A percentile compares a stretch with the other conserved stretches of the same genome.
Conservation (phyloP, 805 yeast genomes). For the Saccharomycopsis sp. region DNA sequence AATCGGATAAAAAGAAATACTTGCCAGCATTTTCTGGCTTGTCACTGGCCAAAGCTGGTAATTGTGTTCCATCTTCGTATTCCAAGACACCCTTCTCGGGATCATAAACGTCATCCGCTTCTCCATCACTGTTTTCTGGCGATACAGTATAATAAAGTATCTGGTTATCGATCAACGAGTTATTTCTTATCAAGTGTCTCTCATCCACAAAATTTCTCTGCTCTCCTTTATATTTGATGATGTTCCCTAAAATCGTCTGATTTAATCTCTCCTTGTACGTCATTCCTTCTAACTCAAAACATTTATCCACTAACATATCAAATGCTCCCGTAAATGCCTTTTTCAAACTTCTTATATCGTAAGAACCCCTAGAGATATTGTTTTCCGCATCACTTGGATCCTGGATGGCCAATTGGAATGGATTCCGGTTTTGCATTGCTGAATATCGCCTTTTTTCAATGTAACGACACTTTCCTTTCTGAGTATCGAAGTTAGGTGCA, state of each 20-base stretch:
- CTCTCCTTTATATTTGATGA: constrained; percentile 67
- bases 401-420: constrained; percentile 68
- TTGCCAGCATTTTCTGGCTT: constrained; percentile 5
- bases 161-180: constrained; percentile 40
- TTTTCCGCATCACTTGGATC: constrained; percentile 85
- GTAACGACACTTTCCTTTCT: constrained; percentile 51
- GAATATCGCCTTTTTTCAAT: constrained; percentile 50
- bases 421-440: constrained; percentile 44
- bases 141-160: constrained; percentile 31
- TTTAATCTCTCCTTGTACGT: constrained; percentile 63
- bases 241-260: constrained; percentile 70
- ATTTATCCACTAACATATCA: constrained; percentile 65
- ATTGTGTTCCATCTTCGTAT: constrained; percentile 20
- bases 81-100: constrained; percentile 22
- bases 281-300: constrained; percentile 64
- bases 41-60: constrained; percentile 21
- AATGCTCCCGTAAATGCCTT: constrained; percentile 87
- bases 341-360: constrained; percentile 70
- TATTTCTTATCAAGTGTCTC: constrained; percentile 53
- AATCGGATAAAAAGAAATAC: neutral
- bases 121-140: constrained; percentile 5
- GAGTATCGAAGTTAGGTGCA: constrained; percentile 42
- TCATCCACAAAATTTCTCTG: constrained; percentile 75
- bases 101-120: constrained; percentile 25
- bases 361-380: constrained; percentile 81